Percentiles rank a stretch among this genome's conserved stretches.
phyloP scores from a whole-genome alignment of 768 basidiomycete genomes.

The Russula emetica region DNA sequence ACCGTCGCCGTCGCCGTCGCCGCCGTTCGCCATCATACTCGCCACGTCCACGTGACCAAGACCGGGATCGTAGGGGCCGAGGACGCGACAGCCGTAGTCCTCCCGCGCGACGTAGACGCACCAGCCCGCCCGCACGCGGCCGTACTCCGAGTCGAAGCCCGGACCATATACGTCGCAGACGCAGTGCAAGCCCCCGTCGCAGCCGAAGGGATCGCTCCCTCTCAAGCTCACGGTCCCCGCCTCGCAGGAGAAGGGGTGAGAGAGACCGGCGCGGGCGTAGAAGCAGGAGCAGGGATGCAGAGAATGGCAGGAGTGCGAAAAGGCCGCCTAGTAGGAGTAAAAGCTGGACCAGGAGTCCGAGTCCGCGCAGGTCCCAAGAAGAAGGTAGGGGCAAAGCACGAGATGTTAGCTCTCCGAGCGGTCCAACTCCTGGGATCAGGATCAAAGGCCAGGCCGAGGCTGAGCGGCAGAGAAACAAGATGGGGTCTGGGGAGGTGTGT shows the following conservation, averaged over 20 bases:
- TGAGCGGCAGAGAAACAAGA: conserved; percentile 48
- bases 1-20: conserved; percentile 41
- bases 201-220: conserved; percentile 31
- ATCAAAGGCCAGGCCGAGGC: conserved; percentile 72
- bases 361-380: conserved; percentile 20
- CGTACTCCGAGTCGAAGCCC: conserved; percentile 36
- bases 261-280: conserved; percentile 20
- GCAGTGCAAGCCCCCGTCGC: conserved; percentile 42
- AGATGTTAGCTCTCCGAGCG: conserved; percentile 32
- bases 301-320: conserved; percentile 15
- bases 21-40: conserved; percentile 48
- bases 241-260: conserved; percentile 12
- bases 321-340: conserved; percentile 17
- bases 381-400: conserved; percentile 23
- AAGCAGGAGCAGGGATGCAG: conserved; percentile 15
- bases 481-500: conserved; percentile 40
- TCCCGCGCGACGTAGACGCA: conserved; percentile 36
- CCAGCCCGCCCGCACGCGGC: conserved; percentile 29
- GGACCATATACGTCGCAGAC: conserved; percentile 40
- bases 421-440: conserved; percentile 51
- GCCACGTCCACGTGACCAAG: conserved; percentile 41
- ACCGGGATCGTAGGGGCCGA: conserved; percentile 29
- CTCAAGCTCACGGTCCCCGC: conserved; percentile 37
- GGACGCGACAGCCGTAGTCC: conserved; percentile 52
- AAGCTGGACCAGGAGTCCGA: conserved; percentile 20